Base-by-base conservation (phyloP, 1,284 basidiomycete species). In the Schizophyllum amplum region DNA sequence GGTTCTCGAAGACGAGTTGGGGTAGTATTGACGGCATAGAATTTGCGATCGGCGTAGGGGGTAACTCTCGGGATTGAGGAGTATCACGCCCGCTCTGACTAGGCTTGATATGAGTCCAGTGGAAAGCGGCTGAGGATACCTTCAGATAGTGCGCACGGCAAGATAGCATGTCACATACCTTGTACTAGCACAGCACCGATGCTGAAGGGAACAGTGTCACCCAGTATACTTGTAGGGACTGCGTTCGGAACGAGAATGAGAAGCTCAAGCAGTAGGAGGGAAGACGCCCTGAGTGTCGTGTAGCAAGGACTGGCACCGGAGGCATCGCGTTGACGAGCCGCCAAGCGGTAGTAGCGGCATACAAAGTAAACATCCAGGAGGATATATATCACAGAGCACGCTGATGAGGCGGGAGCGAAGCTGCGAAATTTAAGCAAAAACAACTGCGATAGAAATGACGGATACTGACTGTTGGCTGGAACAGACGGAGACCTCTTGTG, bases 181-280 rank as follows among this genome's bases (percentile, higher is more conserved):
- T 82, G 67, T n/a, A 82, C 78, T 21, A 75, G 57, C 15, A 82
- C 58, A 4, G 75, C 69, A 17, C 75, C 78, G n/a, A 81, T 61
- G 58, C 75, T 75, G 56, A 77, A 75, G 0, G 79, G 78, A 22
- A 82, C 62, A 56, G 76, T 76, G 51, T 81, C 74, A 0, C 71
- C 76, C 4, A 80, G 55, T 7, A 73, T 62, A 51, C 68, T 75
- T 21, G 73, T 74, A 42, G 64, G 61, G 2, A 69, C 66, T 1
- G 72, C 69, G 24, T 69, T 69, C 17, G 80, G 78, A 4, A 74
- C 74, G 24, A 79, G 59, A 1, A 72, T 75, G 24, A 80, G 61
- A 6, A 79, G 52, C 49, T 82, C 79, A 4, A 81, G 68, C 61
- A 60, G n/a, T 5, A 22, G 1, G 21, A 42, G 33, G 33, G 33